Evolutionary conservation across 1,284 basidiomycete genomes (phyloP).

Genomic region (Austropuccinia psidii): DNA sequence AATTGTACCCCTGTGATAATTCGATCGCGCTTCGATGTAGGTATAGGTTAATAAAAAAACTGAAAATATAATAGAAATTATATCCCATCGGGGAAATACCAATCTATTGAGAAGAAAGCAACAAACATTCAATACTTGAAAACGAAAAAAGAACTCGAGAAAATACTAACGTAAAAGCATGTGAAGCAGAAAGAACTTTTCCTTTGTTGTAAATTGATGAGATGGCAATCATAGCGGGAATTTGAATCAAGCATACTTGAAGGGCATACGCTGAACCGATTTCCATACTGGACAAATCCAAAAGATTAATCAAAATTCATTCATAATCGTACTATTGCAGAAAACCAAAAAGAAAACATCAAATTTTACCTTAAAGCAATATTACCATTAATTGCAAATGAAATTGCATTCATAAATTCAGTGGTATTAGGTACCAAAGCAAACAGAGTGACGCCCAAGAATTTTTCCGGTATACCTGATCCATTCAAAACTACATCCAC

Average conservation of each 20-base stretch:
- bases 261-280: conserved; percentile 98
- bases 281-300: conserved; percentile 69
- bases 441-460: conserved; percentile 91
- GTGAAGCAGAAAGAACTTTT: conserved; percentile 58
- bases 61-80: conserved; percentile 73
- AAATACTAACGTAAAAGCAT: conserved; percentile 73
- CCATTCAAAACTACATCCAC: conserved; percentile 89
- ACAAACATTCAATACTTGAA: conserved; percentile 15
- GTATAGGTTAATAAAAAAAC: conserved; percentile 94
- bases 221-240: conserved; percentile 98
- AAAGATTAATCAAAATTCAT: background rate
- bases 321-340: background rate
- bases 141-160: conserved; percentile 26
- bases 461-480: conserved; percentile 95
- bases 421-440: conserved; percentile 97
- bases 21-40: conserved; percentile 94
- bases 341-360: background rate
- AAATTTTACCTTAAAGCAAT: conserved; percentile 77
- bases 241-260: conserved; percentile 94
- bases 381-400: conserved; percentile 95
- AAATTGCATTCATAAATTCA: conserved; percentile 99
- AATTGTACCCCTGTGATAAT: conserved; percentile 57
- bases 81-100: conserved; percentile 98
- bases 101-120: conserved; percentile 54
- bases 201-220: conserved; percentile 79